Evolutionary conservation across 108 stramenopile species (phyloP).

Genomic region (Cyclostephanos invisitatus): DNA sequence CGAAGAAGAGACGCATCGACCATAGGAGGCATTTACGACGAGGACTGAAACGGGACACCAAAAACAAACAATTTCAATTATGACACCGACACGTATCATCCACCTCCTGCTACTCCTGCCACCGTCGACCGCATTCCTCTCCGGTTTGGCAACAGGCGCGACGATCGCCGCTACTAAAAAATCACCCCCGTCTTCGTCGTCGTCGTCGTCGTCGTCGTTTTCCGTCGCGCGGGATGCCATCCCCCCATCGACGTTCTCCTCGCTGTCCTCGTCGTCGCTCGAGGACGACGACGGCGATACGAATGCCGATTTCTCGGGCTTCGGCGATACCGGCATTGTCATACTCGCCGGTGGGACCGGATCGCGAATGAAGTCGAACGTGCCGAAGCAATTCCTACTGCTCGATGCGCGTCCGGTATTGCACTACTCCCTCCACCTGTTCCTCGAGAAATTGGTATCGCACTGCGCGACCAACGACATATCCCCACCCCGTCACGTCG

Average conservation of each 20-base stretch:
- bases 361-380: constrained; percentile 89
- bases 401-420: constrained; percentile 81
- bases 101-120: neutral
- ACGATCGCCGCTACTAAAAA: neutral
- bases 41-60: neutral
- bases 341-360: constrained; percentile 94
- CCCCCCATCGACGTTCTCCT: no score
- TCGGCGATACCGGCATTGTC: constrained; percentile 83
- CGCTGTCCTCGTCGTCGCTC: neutral
- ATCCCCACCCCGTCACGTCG: constrained; percentile 64
- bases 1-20: neutral
- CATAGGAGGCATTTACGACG: no score
- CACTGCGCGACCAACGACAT: constrained; percentile 27
- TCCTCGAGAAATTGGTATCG: constrained; percentile 67
- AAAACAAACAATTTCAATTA: neutral
- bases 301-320: constrained; percentile 30
- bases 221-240: no score
- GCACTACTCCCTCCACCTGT: constrained; percentile 89
- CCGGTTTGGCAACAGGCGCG: neutral
- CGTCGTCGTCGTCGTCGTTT: neutral
- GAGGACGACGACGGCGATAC: neutral
- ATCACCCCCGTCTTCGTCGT: neutral
- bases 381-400: constrained; percentile 93
- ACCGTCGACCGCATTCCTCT: neutral
- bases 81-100: neutral